Evolutionary conservation across 2,329 filamentous ascomycete species (phyloP), one percentile per base, ranked within the genome.

Genomic region (Beauveria brongniartii): DNA sequence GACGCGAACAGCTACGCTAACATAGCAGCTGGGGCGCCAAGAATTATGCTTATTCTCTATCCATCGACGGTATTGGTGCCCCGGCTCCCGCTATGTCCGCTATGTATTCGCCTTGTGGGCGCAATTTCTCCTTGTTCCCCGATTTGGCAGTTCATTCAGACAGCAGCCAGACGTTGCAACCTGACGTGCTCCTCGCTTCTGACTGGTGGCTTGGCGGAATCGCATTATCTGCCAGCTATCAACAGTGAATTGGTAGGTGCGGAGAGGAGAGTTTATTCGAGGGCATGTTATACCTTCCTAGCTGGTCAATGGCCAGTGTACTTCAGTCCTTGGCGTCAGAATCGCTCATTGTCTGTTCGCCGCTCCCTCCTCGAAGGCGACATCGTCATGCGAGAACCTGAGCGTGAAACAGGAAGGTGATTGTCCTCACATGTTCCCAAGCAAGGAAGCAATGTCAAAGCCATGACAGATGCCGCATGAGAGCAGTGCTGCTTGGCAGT

Each of bases 41-140:
- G 56, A 52, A 30, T 40, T 59, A 59, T 59, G 56, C 56, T 59
- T 59, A 59, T 59, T 59, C 24, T 37, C 3, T n/a, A 40, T 18
- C 18, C 30, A 5, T 22, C 3, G 34, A 37, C 14, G 34, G 34
- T 37, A 37, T 41, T 50, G 20, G 43, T 20, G 44, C 12, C 20
- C 48, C 18, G 34, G 34, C 5, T 37, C 34, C 34, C 34, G 34
- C 34, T 5, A 16, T 37, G 34, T 37, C 34, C 34, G 34, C 34
- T 14, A 14, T 16, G 34, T 37, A 37, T 14, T 37, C 34, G 34
- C 34, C 34, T 37, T 37, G 34, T 37, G 26, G 48, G 9, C 8
- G 28, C 50, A 24, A 12, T 24, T 18, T 7, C 20, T 40, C n/a
- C 18, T 26, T 44, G 24, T 30, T 55, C 18, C 53, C 53, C 53